Evolutionary conservation across 2,329 filamentous ascomycete genomes (phyloP), one percentile per base, ranked within the genome.

Genomic region (Venturia pyrina): DNA sequence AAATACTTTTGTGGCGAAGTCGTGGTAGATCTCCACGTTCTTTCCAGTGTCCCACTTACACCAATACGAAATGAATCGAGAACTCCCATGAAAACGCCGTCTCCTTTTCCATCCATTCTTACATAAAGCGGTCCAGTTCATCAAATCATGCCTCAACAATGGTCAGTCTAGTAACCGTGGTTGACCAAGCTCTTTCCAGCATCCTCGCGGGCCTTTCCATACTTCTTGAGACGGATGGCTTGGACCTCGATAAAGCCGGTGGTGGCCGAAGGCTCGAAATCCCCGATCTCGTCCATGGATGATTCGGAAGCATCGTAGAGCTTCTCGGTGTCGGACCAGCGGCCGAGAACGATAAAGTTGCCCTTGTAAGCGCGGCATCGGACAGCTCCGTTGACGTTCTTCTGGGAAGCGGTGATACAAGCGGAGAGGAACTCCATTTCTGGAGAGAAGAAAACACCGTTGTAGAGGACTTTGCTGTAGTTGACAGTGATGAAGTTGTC

Each of bases 381-480:
- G 68, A 90, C 87, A 72, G 78, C 76, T 48, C 76, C 76, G 66
- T 78, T 77, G 7, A 67, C 84, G 66, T 80, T 79, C 75, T 83
- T 82, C 75, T 89, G 87, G 56, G 78, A 81, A 69, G 53, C 53
- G 15, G 28, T 59, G 15, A 59, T 59, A 71, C 83, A 83, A 73
- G 86, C 82, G 78, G 92, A 85, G 66, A 89, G 79, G 78, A 89
- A 89, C 75, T 88, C 86, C 67, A 87, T 85, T 78, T 89, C 87
- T 41, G 87, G 87, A 17, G 85, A 87, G 80, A 89, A 89, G 53
- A 59, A 59, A 10, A 59, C 53, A 59, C 53, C 85, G 75, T 88
- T 88, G 80, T 88, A 82, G 59, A 79, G 75, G 57, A 80, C 72
- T 75, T 84, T 83, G 69, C 83, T 82, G 74, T 83, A 88, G 78